Conservation (phyloP, 73 alveolate species). For the Stentor roeselii region DNA sequence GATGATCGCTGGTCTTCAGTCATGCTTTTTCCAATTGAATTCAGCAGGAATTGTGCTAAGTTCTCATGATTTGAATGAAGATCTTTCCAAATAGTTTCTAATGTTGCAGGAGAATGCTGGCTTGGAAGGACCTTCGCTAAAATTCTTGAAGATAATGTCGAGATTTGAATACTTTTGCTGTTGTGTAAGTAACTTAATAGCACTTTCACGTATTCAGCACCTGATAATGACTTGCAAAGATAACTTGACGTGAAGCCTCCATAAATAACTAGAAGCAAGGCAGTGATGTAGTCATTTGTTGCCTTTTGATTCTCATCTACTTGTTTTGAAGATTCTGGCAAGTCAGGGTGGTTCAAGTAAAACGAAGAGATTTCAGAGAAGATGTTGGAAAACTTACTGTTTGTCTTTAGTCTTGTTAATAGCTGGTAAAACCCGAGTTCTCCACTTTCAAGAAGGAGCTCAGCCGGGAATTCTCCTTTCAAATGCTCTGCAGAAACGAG, state of each 20-base stretch:
- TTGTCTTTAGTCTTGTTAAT: not conserved
- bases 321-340: conserved; percentile 12
- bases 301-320: not conserved
- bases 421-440: not conserved
- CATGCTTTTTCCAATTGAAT: not conserved
- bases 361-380: not conserved
- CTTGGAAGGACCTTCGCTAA: not conserved
- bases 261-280: not conserved
- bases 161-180: not conserved
- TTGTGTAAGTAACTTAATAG: not conserved
- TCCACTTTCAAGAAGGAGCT: not conserved
- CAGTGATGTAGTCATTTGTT: not conserved
- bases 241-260: not conserved
- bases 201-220: not conserved
- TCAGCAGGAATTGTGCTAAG: not conserved
- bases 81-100: not conserved
- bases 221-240: not conserved
- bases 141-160: not conserved
- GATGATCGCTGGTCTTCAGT: not conserved
- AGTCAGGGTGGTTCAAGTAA: not conserved
- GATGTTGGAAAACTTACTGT: not conserved
- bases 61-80: not conserved
- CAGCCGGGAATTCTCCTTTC: not conserved
- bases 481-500: not conserved
- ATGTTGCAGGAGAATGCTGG: not conserved